Percentiles rank a stretch among this genome's conserved stretches.
phyloP scores from a whole-genome alignment of 192 early-diverging fungal genomes.

The Spinellus fusiger region DNA sequence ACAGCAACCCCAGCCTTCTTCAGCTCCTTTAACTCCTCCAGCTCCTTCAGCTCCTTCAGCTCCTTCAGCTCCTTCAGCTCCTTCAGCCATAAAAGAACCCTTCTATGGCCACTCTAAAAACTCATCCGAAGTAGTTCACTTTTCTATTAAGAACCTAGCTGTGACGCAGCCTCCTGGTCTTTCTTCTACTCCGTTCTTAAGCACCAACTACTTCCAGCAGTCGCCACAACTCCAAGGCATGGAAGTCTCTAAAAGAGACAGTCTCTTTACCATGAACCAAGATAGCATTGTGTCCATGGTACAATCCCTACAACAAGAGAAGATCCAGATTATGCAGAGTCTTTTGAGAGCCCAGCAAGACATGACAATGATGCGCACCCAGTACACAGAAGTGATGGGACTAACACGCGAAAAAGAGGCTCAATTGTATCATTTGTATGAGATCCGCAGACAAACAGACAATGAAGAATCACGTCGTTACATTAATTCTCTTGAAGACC shows the following conservation, averaged over 20 bases:
- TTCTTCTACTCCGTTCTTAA: not conserved
- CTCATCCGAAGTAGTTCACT: not conserved
- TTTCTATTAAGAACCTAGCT: not conserved
- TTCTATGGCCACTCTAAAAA: not conserved
- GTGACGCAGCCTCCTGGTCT: not conserved
- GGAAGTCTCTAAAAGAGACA: not conserved
- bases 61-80: not conserved
- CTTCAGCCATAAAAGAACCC: too few species aligned
- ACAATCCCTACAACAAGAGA: constrained; percentile 36
- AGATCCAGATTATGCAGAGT: constrained; percentile 35
- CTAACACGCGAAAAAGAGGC: constrained; percentile 40
- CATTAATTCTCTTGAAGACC: constrained; percentile 29
- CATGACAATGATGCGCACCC: constrained; percentile 33
- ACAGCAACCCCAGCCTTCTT: not conserved
- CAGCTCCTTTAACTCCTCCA: not conserved
- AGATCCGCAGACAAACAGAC: constrained; percentile 36
- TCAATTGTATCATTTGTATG: constrained; percentile 4
- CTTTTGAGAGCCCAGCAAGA: constrained; percentile 45
- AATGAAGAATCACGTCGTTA: constrained; percentile 47
- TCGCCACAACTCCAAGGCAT: not conserved
- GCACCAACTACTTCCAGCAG: not conserved
- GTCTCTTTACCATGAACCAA: not conserved
- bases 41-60: not conserved
- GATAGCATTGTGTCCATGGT: not conserved
- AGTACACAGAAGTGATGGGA: constrained; percentile 36